These are phyloP conservation scores for Sclerotiophoma versabilis DNA, from an alignment of 2,329 filamentous ascomycete genomes.

Conservation along the genomic window DNA sequence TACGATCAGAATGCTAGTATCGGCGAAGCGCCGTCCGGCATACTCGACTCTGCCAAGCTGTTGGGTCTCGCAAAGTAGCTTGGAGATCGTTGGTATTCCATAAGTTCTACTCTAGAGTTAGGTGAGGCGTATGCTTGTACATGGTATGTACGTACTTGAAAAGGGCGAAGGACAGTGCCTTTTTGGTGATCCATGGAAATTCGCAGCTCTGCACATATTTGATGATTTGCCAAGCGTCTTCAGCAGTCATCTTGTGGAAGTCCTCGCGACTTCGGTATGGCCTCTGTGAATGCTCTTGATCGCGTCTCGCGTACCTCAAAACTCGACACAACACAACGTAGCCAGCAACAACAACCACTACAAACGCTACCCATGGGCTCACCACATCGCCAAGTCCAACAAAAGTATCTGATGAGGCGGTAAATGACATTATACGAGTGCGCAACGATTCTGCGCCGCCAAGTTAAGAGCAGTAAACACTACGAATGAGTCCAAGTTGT, in stretches of 20 bases:
- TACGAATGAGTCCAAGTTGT: background rate
- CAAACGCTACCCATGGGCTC: slow-evolving; percentile 4
- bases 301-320: slow-evolving; percentile 51
- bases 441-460: background rate
- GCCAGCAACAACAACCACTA: slow-evolving; percentile 18
- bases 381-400: background rate
- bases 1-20: slow-evolving; percentile 42
- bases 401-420: background rate
- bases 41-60: slow-evolving; percentile 35
- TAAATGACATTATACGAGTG: background rate
- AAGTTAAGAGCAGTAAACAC: background rate
- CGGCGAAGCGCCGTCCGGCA: slow-evolving; percentile 40
- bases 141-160: slow-evolving; percentile 52
- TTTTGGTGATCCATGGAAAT: slow-evolving; percentile 62
- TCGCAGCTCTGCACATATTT: slow-evolving; percentile 57
- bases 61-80: slow-evolving; percentile 43
- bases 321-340: slow-evolving; percentile 46
- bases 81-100: slow-evolving; percentile 48
- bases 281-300: slow-evolving; percentile 51
- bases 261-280: slow-evolving; percentile 56
- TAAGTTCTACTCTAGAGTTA: slow-evolving; percentile 36
- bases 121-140: background rate
- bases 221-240: slow-evolving; percentile 61
- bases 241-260: slow-evolving; percentile 61
- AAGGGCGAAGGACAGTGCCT: slow-evolving; percentile 64